Base-by-base conservation (phyloP, 306 rosid species). In the Carpinus viminea region DNA sequence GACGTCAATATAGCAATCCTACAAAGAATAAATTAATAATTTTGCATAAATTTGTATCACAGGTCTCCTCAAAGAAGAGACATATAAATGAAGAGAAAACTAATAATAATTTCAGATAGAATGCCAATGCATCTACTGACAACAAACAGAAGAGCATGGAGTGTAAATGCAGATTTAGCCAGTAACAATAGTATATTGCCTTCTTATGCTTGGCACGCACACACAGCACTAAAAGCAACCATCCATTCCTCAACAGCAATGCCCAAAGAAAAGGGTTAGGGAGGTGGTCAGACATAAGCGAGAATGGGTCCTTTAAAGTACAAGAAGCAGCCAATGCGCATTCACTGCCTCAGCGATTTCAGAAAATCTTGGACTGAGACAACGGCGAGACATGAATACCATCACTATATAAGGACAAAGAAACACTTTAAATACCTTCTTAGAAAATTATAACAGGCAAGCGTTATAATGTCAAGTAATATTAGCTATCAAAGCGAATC, bases 1-100 rank as follows among this genome's bases (percentile, higher is more conserved):
- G 73, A 96, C 89, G 83, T 96, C 98, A 73, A 96, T 90, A 83
- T 89, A 88, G 85, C 99, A 96, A 89, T 96, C 99, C 99, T 96
- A 90, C 89, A 91, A 52, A 80, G 72, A 75, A 85, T 38, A 83
- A 59, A 78, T 61, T 15, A 56, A 31, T 60, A 46, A 72, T 28
- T 50, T 43, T 77, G 60, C 76, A 31, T 43, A 16, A 11, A 28
- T 69, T 64, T 64, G 68, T 21, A 68, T 66, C 45, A 78, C 56
- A 53, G 59, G 55, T 61, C 73, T 53, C 57, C 61, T 74, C 16
- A 34, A 12, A 18, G 43, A 62, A 5, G 7, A 65, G 21, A 68
- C 28, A 41, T 66, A 13, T n/a, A 38, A 41, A 68, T 41, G 51
- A n/a, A 3, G 47, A 15, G 45, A 34, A 64, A 34, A 31, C 15